Percentiles rank a stretch among this genome's conserved stretches.
These are phyloP conservation scores for Podospora fimiseda DNA, from an alignment of 495 filamentous ascomycete species.

Conservation along the genomic window DNA sequence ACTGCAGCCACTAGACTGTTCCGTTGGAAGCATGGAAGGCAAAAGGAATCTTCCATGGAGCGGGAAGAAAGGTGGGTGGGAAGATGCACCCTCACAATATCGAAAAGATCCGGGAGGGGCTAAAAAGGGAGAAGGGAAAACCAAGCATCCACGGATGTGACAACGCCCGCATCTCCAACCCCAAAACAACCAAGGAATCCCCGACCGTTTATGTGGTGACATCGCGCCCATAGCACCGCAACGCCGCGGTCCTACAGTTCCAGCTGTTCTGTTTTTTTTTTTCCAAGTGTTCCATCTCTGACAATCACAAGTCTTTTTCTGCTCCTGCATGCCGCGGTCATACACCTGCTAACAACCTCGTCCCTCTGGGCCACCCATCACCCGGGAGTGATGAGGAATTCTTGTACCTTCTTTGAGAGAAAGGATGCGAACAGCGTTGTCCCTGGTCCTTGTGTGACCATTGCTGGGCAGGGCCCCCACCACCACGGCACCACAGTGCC, in stretches of 20 bases:
- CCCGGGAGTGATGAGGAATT: too few species aligned
- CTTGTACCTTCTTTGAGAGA: too few species aligned
- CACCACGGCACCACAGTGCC: background rate
- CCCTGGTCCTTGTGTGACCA: background rate
- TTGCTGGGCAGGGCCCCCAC: background rate
- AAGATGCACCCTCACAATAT: background rate
- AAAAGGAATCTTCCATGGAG: constrained; percentile 2
- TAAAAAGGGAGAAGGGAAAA: background rate
- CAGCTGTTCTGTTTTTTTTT: background rate
- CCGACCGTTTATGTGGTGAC: background rate
- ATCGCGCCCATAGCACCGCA: too few species aligned
- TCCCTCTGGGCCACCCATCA: too few species aligned
- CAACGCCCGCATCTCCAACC: background rate
- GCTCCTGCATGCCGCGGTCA: too few species aligned
- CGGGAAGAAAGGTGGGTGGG: background rate
- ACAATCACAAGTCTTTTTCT: too few species aligned
- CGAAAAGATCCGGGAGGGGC: background rate
- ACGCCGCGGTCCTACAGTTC: too few species aligned
- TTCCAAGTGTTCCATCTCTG: too few species aligned
- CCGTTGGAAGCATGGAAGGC: background rate
- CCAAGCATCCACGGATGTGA: background rate
- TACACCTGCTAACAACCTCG: too few species aligned
- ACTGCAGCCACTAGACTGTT: background rate
- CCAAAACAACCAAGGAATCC: background rate
- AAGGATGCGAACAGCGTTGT: background rate